Evolutionary conservation across 441 rosid species (phyloP), one percentile per base, ranked within the genome.

Genomic region (Arabidopsis lyrata): DNA sequence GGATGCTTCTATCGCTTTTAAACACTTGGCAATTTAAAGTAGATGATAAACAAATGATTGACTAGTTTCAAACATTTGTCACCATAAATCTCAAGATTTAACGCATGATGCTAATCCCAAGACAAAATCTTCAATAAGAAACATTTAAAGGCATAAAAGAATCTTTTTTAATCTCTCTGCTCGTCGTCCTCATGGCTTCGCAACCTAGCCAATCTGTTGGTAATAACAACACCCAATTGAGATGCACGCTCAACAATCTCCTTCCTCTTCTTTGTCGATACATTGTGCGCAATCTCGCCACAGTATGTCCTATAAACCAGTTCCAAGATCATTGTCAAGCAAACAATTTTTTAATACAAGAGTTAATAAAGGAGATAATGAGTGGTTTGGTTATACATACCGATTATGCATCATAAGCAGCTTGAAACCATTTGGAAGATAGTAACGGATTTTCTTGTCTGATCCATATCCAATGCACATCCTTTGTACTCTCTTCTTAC

Each of bases 241-340:
- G 36, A 53, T 27, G 58, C 58, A 24, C 34, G 9, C 58, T 53
- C 35, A 53, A 53, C 58, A 13, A 27, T 14, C 1, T 12, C 56
- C 18, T 53, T 53, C 35, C 24, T 32, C 24, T 56, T 56, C 20
- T 32, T 15, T 3, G 39, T 55, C 36, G 6, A 55, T 7, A 31
- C 22, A 31, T 31, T 55, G 22, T 31, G 12, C 20, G 39, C 59
- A 7, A 54, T 29, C 36, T 54, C 59, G 2, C 2, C 29, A 4
- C 47, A 42, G 16, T 42, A 42, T 13, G 7, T 42, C 47, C 7
- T 42, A 8, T 41, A 3, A 12, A 41, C n/a, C n/a, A 41, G n/a
- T 42, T 42, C 48, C 16, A 42, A 42, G 57, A 27, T 52, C 57
- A 53, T 53, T 27, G 16, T 13, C 35, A 53, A 53, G 16, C 58